phyloP scores from a whole-genome alignment of 2,329 filamentous ascomycete species.

The Hypoxylon sp. region DNA sequence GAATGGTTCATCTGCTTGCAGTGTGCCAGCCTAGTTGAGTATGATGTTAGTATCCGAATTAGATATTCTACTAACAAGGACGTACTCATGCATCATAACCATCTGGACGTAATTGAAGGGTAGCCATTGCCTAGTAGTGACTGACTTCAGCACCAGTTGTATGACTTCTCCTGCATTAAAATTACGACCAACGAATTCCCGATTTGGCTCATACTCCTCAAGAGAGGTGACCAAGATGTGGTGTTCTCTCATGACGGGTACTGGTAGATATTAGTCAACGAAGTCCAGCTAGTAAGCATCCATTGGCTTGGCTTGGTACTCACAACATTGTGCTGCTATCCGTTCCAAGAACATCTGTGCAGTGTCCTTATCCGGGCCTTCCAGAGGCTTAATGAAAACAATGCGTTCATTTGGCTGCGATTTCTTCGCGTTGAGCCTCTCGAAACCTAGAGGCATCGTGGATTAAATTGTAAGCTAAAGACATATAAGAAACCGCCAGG shows the following conservation, averaged over 20 bases:
- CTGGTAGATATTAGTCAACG: slow-evolving; percentile 53
- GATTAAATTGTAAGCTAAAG: background rate
- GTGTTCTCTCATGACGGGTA: slow-evolving; percentile 79
- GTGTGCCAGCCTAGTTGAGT: slow-evolving; percentile 74
- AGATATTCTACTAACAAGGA: slow-evolving; percentile 14
- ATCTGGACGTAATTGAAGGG: slow-evolving; percentile 89
- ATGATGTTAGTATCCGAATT: slow-evolving; percentile 26
- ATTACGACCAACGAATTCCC: slow-evolving; percentile 88
- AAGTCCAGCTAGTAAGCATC: too few species aligned
- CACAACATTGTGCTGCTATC: slow-evolving; percentile 84
- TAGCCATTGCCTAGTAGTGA: slow-evolving; percentile 77
- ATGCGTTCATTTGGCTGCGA: slow-evolving; percentile 83
- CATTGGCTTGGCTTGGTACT: slow-evolving; percentile 44
- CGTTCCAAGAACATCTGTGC: slow-evolving; percentile 81
- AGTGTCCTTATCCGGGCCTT: slow-evolving; percentile 72
- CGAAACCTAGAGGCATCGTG: slow-evolving; percentile 82
- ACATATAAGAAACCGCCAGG: background rate
- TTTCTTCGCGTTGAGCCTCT: slow-evolving; percentile 81
- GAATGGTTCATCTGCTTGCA: slow-evolving; percentile 95
- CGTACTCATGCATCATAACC: slow-evolving; percentile 91
- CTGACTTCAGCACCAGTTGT: slow-evolving; percentile 83
- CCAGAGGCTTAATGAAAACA: slow-evolving; percentile 86
- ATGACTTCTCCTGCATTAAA: slow-evolving; percentile 92
- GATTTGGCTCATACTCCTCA: slow-evolving; percentile 86
- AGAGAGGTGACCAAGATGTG: slow-evolving; percentile 77